Evolutionary conservation across 768 basidiomycete species (phyloP).

Genomic region (Suillus weaverae): DNA sequence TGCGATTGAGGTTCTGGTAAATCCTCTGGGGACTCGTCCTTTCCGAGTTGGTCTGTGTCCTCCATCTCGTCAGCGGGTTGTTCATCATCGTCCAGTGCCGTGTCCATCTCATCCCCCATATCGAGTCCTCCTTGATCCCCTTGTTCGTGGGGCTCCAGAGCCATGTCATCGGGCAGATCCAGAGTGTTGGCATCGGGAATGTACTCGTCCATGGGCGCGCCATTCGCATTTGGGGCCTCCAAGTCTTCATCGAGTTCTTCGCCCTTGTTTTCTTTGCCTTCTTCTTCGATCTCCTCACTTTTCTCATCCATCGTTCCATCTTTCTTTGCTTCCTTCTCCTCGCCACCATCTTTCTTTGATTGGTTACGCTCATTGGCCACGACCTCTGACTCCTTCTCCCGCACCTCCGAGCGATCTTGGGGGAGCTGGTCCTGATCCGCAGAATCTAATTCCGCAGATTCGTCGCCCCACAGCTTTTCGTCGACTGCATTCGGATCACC

Average conservation of each 20-base stretch:
- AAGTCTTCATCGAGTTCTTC: slow-evolving; percentile 37
- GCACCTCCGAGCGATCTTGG: slow-evolving; percentile 56
- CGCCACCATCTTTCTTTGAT: slow-evolving; percentile 30
- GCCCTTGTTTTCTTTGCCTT: slow-evolving; percentile 27
- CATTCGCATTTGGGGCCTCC: slow-evolving; percentile 49
- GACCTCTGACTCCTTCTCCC: slow-evolving; percentile 59
- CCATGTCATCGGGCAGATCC: slow-evolving; percentile 86
- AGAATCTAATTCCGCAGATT: slow-evolving; percentile 54
- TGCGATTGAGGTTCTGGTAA: slow-evolving; percentile 23
- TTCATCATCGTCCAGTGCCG: slow-evolving; percentile 37
- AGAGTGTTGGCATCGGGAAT: slow-evolving; percentile 79
- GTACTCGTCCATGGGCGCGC: slow-evolving; percentile 72
- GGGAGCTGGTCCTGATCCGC: slow-evolving; percentile 56
- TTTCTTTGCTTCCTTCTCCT: slow-evolving; percentile 33
- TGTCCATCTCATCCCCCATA: slow-evolving; percentile 34
- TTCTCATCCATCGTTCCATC: slow-evolving; percentile 31
- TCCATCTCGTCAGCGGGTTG: slow-evolving; percentile 26
- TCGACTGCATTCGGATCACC: slow-evolving; percentile 84
- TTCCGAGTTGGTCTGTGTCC: slow-evolving; percentile 22
- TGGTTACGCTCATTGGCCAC: slow-evolving; percentile 73
- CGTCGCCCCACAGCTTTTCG: slow-evolving; percentile 97
- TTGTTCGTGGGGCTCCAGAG: slow-evolving; percentile 47
- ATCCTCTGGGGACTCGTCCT: slow-evolving; percentile 28
- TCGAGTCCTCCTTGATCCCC: slow-evolving; percentile 28
- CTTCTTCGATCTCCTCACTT: slow-evolving; percentile 25